Evolutionary conservation across 148 eudicot species (phyloP).

Genomic region (Agrostemma githago): DNA sequence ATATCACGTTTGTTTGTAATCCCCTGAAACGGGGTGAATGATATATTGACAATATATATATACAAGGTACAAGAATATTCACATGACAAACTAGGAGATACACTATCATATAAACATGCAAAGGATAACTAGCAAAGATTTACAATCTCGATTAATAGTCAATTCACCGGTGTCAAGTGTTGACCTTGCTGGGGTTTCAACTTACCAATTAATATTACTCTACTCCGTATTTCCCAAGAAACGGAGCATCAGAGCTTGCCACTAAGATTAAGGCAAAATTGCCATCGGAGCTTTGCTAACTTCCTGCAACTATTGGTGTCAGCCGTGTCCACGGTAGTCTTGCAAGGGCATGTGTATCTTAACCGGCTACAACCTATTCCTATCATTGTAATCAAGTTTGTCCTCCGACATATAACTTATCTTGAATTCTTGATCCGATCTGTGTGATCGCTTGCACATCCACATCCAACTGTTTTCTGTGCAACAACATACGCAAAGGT

Average conservation of each 20-base stretch:
- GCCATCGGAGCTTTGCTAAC: background rate
- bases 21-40: too few relatives aligned
- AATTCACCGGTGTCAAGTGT: constrained; percentile 24
- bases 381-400: constrained; percentile 29
- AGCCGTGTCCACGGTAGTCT: constrained; percentile 33
- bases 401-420: constrained; percentile 41
- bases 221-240: constrained; percentile 6
- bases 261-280: background rate
- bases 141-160: too few relatives aligned
- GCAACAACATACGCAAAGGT: constrained; percentile 21
- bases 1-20: too few relatives aligned
- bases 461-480: constrained; percentile 33
- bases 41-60: too few relatives aligned
- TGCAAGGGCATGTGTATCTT: constrained; percentile 31
- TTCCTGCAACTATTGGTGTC: constrained; percentile 5
- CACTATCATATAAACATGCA: too few relatives aligned
- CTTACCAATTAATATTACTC: constrained; percentile 27
- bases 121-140: too few relatives aligned
- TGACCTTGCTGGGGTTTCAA: constrained; percentile 44
- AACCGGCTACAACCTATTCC: constrained; percentile 41
- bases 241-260: background rate
- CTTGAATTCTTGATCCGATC: constrained; percentile 42
- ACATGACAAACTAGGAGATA: too few relatives aligned
- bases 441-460: constrained; percentile 33
- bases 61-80: too few relatives aligned